Base-by-base conservation (phyloP, 2,329 filamentous ascomycete genomes). In the Plenodomus biglobosus region DNA sequence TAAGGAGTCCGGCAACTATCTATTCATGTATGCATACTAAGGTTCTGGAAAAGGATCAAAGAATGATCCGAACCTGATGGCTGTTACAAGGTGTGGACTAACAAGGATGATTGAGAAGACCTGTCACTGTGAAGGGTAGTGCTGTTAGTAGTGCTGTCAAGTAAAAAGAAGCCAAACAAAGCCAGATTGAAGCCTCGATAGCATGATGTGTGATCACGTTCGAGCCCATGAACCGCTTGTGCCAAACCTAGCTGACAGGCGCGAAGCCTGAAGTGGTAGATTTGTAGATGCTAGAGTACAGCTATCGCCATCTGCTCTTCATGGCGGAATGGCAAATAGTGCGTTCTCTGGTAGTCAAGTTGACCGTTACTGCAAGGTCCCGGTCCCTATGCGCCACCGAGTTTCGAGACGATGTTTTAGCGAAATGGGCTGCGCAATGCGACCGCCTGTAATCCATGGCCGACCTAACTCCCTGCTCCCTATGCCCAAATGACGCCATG, bases 171-270 rank as follows among this genome's bases (percentile, higher is more conserved):
- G 40, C 42, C 48, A 57, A 50, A 48, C 45, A 58, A 55, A 50
- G 56, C 60, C 62, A 64, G 56, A 61, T 56, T 57, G 52, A 53
- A 64, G 62, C 62, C 68, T 67, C 68, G 66, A 71, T 69, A 44
- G 48, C 68, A 71, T 69, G 68, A 71, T 59, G 63, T 68, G 46
- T 52, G 39, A 69, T 71, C 68, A 70, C 65, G 68, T 69, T 71
- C 68, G 68, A 71, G 66, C 48, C 60, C 55, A 47, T 50, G 56
- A 56, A 64, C 62, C 59, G 45, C 64, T 65, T 65, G 65, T 58
- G 53, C 47, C 56, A 67, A 64, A 67, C 65, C 64, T 68, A 58
- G 55, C 61, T 61, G 54, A 52, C 50, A 47, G 53, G 56, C 57
- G 48, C 58, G 50, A 42, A 44, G 50, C 55, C 46, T 55, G 46